Base-by-base conservation (phyloP, 2,329 filamentous ascomycete genomes). In the Talaromyces amestolkiae region DNA sequence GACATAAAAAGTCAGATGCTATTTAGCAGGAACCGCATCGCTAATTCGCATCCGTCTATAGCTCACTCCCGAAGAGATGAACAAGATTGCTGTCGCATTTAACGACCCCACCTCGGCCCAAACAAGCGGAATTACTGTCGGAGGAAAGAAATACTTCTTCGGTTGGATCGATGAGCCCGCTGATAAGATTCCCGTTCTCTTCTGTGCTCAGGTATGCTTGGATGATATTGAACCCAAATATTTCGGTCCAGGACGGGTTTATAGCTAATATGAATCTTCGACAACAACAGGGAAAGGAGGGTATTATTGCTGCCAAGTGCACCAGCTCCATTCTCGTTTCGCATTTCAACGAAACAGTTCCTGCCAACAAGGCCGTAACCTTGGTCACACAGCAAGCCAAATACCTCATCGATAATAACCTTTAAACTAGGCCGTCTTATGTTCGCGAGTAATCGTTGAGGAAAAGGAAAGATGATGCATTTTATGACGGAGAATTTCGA, bases 291-390 rank as follows among this genome's bases (percentile, higher is more conserved):
- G 92, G 91, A 72, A 91, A 89, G 77, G 87, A 89, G 76, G 95
- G 95, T 70, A 81, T 97, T 74, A 84, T 90, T 76, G 87, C 95
- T 73, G 89, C 89, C 80, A 96, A 96, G 85, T 96, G 94, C 74
- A 89, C 85, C 8, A 75, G 90, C 96, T 92, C 93, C 72, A 89
- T 98, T 78, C 87, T 99, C 76, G 82, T 99, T 77, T 91, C 88
- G 72, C 92, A 97, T 84, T 92, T 98, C 85, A 85, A 84, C 71
- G 92, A 96, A 78, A 78, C 78, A 91, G 22, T 22, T 22, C 22
- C 22, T 22, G 22, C 22, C 22, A 22, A 22, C 22, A 22, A 22
- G 22, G 22, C 22, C 22, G 22, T 22, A 3, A 22, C 22, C 3
- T 22, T 22, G 22, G 22, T 22, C 22, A 22, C 22, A 22, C 22